Evolutionary conservation across 2,329 filamentous ascomycete species (phyloP), one percentile per base, ranked within the genome.

Genomic region (Epichloe amarillans): DNA sequence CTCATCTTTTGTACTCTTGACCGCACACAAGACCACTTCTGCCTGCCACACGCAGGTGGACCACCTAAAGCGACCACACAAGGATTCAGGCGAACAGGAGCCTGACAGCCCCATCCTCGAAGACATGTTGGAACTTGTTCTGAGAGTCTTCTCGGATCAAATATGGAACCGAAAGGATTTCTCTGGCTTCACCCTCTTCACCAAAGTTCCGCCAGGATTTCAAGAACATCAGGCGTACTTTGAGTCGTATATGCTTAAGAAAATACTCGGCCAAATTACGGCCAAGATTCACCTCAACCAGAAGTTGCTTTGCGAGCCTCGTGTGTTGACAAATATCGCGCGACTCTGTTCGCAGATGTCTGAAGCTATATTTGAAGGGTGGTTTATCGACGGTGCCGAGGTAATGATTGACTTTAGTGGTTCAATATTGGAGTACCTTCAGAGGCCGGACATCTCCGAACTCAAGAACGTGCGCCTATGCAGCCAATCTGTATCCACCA

Each of bases 141-240:
- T 93, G 46, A 79, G 77, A 19, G 81, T 96, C 0, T 95, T 95
- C 60, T 76, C 86, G 47, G 90, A 96, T 59, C 88, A 97, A 58
- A 71, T 97, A 0, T 79, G 95, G 41, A 77, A 77, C 33, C 82
- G 88, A 26, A 95, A 95, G 63, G 93, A 98, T 49, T 98, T 97
- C 61, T 75, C 84, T 3, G 91, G 93, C 0, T 86, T 98, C 49
- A 83, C 84, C 0, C 70, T 98, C 10, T 95, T 88, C 61, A 72
- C 87, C 49, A 95, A 93, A 63, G 85, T 91, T 0, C 93, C 94
- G 1, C 88, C 93, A 0, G 90, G 91, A 0, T 95, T 95, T 60
- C 81, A 91, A 57, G 93, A 97, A 62, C 89, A 97, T 58, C 90
- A 96, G 60, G 88, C 89, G 0, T 95, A 90, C 63, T 96, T 98